phyloP scores from a whole-genome alignment of 345 rosid species.

The Ceriops decandra region DNA sequence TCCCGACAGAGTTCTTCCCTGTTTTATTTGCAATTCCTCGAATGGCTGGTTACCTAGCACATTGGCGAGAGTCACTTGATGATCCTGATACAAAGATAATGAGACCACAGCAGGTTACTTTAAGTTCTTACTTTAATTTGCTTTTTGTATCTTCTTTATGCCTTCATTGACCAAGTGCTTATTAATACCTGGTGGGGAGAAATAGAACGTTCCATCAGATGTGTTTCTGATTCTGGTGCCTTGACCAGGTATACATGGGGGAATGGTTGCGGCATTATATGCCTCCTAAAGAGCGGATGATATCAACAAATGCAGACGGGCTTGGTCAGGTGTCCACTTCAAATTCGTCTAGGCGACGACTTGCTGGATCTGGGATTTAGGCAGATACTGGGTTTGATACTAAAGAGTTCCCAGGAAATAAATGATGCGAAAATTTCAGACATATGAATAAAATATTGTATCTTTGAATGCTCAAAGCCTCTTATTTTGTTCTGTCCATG shows the following conservation, averaged over 20 bases:
- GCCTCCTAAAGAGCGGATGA: constrained; percentile 59
- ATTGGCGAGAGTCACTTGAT: constrained; percentile 95
- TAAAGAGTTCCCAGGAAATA: too few species aligned
- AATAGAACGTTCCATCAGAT: not conserved
- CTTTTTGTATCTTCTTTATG: too few species aligned
- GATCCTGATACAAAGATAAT: constrained; percentile 98
- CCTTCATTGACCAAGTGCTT: not conserved
- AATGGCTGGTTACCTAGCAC: constrained; percentile 96
- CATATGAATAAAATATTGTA: too few species aligned
- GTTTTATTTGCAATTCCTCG: constrained; percentile 92
- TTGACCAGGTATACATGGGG: constrained; percentile 73
- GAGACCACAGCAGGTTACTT: constrained; percentile 91
- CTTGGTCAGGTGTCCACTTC: constrained; percentile 72
- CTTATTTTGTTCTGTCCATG: too few species aligned
- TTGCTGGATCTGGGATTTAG: constrained; percentile 63
- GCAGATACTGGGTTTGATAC: not conserved
- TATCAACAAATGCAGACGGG: constrained; percentile 40
- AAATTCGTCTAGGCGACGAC: constrained; percentile 77
- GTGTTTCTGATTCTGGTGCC: not conserved
- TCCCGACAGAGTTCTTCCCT: constrained; percentile 92
- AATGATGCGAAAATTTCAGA: too few species aligned
- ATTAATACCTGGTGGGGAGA: not conserved
- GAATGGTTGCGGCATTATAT: constrained; percentile 82
- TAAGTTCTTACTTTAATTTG: too few species aligned
- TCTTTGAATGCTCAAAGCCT: too few species aligned